Percentiles rank a stretch among this genome's conserved stretches.
These are phyloP conservation scores for Yamadazyma aaseri DNA, from an alignment of 1,139 yeast species.

Conservation along the genomic window DNA sequence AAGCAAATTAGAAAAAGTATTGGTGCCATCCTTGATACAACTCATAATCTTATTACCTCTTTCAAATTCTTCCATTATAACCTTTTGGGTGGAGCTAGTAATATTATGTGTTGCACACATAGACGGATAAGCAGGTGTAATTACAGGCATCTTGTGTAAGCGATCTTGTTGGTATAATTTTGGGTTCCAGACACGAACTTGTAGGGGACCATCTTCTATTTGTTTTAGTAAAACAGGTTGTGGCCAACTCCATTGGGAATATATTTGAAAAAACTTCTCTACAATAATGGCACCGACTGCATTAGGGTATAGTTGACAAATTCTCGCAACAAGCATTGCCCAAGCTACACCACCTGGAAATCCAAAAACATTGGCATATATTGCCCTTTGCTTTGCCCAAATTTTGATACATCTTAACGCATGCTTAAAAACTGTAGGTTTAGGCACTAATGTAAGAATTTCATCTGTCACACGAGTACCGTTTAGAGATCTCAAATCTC, in stretches of 20 bases:
- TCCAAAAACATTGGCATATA: slow-evolving; percentile 92
- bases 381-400: slow-evolving; percentile 96
- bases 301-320: slow-evolving; percentile 94
- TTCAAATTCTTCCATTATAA: slow-evolving; percentile 70
- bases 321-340: slow-evolving; percentile 98
- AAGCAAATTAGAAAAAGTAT: slow-evolving; percentile 74
- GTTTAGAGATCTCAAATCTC: slow-evolving; percentile 81
- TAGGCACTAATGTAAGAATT: slow-evolving; percentile 83
- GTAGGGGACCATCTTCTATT: slow-evolving; percentile 96
- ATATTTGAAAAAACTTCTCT: slow-evolving; percentile 81
- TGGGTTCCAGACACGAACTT: slow-evolving; percentile 97
- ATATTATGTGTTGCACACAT: slow-evolving; percentile 99
- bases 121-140: slow-evolving; percentile 98
- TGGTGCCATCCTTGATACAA: slow-evolving; percentile 63
- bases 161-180: slow-evolving; percentile 83
- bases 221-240: slow-evolving; percentile 91
- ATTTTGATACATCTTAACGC: slow-evolving; percentile 89
- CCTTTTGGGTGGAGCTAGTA: slow-evolving; percentile 78
- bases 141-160: slow-evolving; percentile 95
- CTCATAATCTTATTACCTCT: slow-evolving; percentile 73
- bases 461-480: slow-evolving; percentile 99
- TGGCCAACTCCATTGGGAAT: slow-evolving; percentile 96
- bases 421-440: slow-evolving; percentile 87
- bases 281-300: slow-evolving; percentile 92
- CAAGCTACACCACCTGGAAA: slow-evolving; percentile 99